phyloP scores from a whole-genome alignment of 1,284 basidiomycete species.

The Cryptococcus sp. region DNA sequence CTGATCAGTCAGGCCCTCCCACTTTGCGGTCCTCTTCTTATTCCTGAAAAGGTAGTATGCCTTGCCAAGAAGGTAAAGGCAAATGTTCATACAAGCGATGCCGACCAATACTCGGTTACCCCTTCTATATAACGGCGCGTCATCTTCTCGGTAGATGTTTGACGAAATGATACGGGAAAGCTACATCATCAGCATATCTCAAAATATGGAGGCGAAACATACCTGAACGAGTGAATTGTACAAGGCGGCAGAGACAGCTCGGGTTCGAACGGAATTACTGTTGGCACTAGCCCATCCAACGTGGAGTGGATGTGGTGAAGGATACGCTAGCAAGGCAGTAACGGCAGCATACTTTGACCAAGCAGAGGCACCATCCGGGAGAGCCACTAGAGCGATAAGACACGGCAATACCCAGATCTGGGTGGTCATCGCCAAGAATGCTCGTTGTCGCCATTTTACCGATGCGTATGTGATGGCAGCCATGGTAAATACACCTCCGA shows the following conservation, averaged over 20 bases:
- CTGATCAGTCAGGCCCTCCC: slow-evolving; percentile 23
- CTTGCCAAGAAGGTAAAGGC: slow-evolving; percentile 21
- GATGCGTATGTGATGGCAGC: slow-evolving; percentile 6
- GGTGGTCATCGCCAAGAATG: slow-evolving; percentile 11
- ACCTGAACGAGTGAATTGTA: slow-evolving; percentile 43
- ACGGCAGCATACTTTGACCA: slow-evolving; percentile 27
- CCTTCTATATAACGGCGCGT: slow-evolving; percentile 33
- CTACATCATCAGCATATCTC: background rate
- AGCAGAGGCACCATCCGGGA: slow-evolving; percentile 3
- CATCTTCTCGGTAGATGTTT: slow-evolving; percentile 35
- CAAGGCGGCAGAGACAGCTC: slow-evolving; percentile 33
- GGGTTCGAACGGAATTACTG: slow-evolving; percentile 35
- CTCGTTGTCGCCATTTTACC: slow-evolving; percentile 18
- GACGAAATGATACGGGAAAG: slow-evolving; percentile 17
- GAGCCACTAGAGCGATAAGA: slow-evolving; percentile 22
- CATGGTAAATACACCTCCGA: slow-evolving; percentile 49
- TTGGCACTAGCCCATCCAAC: slow-evolving; percentile 9
- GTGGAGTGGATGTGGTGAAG: slow-evolving; percentile 1
- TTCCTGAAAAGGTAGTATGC: slow-evolving; percentile 26
- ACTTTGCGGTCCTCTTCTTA: slow-evolving; percentile 20
- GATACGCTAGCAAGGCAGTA: slow-evolving; percentile 14
- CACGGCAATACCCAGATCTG: slow-evolving; percentile 27
- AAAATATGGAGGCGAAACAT: background rate
- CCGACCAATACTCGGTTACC: slow-evolving; percentile 34
- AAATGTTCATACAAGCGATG: slow-evolving; percentile 20